Base-by-base conservation (phyloP, 257 asterid species). In the Mentha longifolia region DNA sequence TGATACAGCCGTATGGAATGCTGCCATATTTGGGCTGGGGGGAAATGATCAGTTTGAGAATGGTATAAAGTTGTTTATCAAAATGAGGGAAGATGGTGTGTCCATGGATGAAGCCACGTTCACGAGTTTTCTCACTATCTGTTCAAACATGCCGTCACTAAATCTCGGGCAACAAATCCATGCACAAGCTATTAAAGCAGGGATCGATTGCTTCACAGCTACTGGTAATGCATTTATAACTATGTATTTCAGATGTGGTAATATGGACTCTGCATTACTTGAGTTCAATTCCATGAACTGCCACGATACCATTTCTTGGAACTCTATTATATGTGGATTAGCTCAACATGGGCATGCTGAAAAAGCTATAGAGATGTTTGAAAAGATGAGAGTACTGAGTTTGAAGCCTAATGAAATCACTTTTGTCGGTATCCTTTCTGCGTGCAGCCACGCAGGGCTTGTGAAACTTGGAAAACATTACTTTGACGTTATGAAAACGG, bases 381-480 rank as follows among this genome's bases (percentile, higher is more conserved):
- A 86, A 67, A 74, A 68, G 49, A 88, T 85, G 92, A 84, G 80
- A 52, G 63, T 72, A 50, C 78, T 84, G 33, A 71, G 71, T 14
- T 76, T 78, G 80, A 74, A 59, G 49, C 92, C 95, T 41, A 84
- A 86, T 73, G 76, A 75, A 42, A 72, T 88, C 20, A 80, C 91
- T 8, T 88, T 88, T 65, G 86, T 85, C 0, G 87, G 95, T 60
- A 87, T 88, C 19, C 78, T 88, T 65, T 82, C 89, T 17, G 91
- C 88, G 1, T 88, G 91, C 68, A 82, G 95, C 80, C 95, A 86
- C 47, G 80, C 82, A 7, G 92, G 95, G n/a, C 83, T 88, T 25
- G 83, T 88, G 20, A 72, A 78, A 62, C 76, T 22, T 19, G 95
- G 91, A 16, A 82, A 84, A 74, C 64, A 65, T 60, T 84, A 78